Evolutionary conservation across 1,284 basidiomycete genomes (phyloP).

Genomic region (Anthracocystis panici-leucophaei): DNA sequence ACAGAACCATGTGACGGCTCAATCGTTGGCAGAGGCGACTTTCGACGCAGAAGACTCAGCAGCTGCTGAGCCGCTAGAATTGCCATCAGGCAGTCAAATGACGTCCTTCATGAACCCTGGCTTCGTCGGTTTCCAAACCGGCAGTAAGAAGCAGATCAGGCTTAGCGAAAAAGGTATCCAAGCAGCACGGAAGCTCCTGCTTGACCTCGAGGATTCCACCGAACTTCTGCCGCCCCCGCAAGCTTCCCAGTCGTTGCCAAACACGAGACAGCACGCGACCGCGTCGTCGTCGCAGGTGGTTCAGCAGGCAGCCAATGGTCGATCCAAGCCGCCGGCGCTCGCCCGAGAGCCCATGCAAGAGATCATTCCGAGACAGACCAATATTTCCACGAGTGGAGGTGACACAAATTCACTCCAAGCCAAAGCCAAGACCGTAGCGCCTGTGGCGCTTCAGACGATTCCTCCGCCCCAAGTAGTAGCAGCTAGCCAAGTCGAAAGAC

Average conservation of each 20-base stretch:
- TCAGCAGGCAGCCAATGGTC: neutral
- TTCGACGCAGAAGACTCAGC: neutral
- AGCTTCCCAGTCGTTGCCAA: constrained; percentile 23
- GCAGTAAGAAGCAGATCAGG: constrained; percentile 21
- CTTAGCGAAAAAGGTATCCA: constrained; percentile 39
- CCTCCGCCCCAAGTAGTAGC: constrained; percentile 1
- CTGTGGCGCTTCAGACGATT: neutral
- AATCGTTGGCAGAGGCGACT: neutral
- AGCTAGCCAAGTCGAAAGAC: constrained; percentile 12
- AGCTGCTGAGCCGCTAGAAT: neutral
- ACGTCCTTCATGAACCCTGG: constrained; percentile 33
- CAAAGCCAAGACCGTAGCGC: neutral
- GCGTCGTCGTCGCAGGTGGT: neutral
- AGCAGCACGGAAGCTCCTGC: constrained; percentile 31
- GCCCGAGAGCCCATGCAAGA: constrained; percentile 26
- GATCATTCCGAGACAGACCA: constrained; percentile 21
- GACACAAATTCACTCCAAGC: neutral
- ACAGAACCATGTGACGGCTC: neutral
- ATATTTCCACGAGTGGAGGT: neutral
- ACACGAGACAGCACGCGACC: neutral
- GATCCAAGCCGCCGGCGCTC: neutral
- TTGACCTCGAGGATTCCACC: constrained; percentile 26
- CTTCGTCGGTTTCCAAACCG: constrained; percentile 46
- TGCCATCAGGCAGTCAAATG: constrained; percentile 24
- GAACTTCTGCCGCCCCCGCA: constrained; percentile 20